phyloP scores from a whole-genome alignment of 208 protist species.

The Leishmania lainsoni region DNA sequence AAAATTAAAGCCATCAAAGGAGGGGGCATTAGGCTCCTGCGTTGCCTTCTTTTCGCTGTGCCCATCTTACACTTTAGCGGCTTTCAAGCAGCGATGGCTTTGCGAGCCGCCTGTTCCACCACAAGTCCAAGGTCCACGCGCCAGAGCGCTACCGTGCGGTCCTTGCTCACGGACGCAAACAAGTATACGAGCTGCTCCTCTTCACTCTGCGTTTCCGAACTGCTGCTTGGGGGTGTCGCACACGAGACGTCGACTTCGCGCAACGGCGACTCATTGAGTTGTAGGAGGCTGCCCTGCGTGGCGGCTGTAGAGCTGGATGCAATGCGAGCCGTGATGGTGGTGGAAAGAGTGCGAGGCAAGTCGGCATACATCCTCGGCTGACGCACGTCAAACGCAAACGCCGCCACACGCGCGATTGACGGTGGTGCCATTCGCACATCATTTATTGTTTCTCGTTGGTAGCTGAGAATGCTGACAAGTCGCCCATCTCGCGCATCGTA shows the following conservation, averaged over 20 bases:
- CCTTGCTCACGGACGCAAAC: constrained; percentile 70
- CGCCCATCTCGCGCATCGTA: constrained; percentile 53
- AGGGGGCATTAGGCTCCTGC: no score
- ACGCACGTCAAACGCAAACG: constrained; percentile 74
- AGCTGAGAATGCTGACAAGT: constrained; percentile 63
- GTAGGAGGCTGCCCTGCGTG: background rate
- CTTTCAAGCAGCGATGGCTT: background rate
- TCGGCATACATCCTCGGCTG: constrained; percentile 41
- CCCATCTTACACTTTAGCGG: background rate
- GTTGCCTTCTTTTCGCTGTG: background rate
- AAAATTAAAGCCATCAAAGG: background rate
- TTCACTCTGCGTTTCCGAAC: background rate
- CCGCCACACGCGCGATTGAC: constrained; percentile 25
- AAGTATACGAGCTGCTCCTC: constrained; percentile 48
- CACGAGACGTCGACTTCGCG: background rate
- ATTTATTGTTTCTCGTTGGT: constrained; percentile 62
- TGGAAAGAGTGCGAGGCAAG: background rate
- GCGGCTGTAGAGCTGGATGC: background rate
- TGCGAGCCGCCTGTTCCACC: constrained; percentile 5
- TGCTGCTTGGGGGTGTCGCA: background rate
- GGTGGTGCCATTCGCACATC: constrained; percentile 41
- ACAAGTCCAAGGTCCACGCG: constrained; percentile 67
- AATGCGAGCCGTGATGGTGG: background rate
- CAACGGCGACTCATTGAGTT: background rate
- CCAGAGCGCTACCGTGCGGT: constrained; percentile 72